Percentiles rank a stretch among this genome's conserved stretches.
These are phyloP conservation scores for Dipteronia sinensis DNA, from an alignment of 345 rosid species.

Conservation along the genomic window DNA sequence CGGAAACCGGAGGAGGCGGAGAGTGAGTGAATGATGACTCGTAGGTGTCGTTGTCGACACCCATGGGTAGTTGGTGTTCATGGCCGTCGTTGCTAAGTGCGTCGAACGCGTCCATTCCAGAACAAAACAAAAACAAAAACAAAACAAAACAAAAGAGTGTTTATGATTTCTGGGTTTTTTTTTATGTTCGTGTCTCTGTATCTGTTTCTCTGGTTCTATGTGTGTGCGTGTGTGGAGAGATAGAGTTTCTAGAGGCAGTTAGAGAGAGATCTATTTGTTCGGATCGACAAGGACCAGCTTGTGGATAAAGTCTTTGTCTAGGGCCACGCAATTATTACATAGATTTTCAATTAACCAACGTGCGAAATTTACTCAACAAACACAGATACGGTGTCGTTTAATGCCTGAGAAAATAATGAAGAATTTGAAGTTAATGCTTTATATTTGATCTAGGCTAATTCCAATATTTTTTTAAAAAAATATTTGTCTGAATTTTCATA, in stretches of 20 bases:
- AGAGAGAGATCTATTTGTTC: constrained; percentile 13
- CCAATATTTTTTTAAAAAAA: too few species aligned
- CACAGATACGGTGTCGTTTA: too few species aligned
- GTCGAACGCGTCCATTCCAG: constrained; percentile 21
- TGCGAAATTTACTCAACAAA: background rate
- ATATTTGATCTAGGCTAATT: too few species aligned
- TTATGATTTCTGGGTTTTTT: background rate
- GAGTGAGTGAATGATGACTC: constrained; percentile 31
- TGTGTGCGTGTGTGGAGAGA: background rate
- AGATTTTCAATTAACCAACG: background rate
- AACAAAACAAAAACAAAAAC: too few species aligned
- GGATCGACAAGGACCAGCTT: constrained; percentile 13
- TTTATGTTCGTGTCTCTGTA: background rate
- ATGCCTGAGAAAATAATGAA: too few species aligned
- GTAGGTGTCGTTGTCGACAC: constrained; percentile 32
- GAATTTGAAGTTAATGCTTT: too few species aligned
- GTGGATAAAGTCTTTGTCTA: background rate
- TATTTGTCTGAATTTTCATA: too few species aligned
- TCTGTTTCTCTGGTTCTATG: background rate
- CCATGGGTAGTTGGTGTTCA: background rate
- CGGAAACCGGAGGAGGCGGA: constrained; percentile 19
- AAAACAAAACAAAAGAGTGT: background rate
- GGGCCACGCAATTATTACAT: background rate
- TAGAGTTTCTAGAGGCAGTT: background rate
- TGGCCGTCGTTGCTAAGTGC: constrained; percentile 24